Evolutionary conservation across 2,329 filamentous ascomycete species (phyloP), one percentile per base, ranked within the genome.

Genomic region (Cladophialophora bantiana): DNA sequence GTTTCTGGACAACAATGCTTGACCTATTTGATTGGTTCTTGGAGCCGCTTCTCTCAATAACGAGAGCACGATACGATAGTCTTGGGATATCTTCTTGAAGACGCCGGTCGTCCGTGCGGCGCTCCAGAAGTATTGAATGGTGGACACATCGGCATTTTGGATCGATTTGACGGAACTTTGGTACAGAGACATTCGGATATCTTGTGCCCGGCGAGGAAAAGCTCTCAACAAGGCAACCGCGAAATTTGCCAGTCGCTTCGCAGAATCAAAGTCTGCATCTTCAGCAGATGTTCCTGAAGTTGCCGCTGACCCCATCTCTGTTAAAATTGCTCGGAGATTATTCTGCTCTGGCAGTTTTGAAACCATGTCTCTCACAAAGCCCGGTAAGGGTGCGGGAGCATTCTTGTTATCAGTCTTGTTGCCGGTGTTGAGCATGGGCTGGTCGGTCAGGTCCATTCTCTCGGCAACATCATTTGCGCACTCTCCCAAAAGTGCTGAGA

Each of bases 181-280:
- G 75, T 95, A 98, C 0, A 98, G 83, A 81, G 93, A 94, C 92
- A 98, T 96, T 26, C 94, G 90, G 67, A 97, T 96, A 66, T 97
- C 93, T 74, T 97, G 94, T 3, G 89, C 89, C 66, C 88, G 86
- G 6, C 84, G 82, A 7, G 94, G 93, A 71, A 98, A 98, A 73
- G 93, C 94, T 66, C 91, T 88, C 3, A 98, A 82, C 2, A 99
- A 81, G 0, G 92, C 94, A 45, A 98, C 83, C 2, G 93, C 92
- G 75, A 97, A 98, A 34, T 90, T 92, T 12, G 94, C 93, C 45
- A 97, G 82, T 12, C 92, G 81, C 71, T 90, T 90, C 1, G 91
- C 89, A 75, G 91, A 87, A 65, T 85, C 82, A 7, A 81, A 80
- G 26, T 82, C 73, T 74, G 81, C 50, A 2, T 31, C 52, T 4